Conservation (phyloP, 306 rosid genomes). For the Citrullus amarus region DNA sequence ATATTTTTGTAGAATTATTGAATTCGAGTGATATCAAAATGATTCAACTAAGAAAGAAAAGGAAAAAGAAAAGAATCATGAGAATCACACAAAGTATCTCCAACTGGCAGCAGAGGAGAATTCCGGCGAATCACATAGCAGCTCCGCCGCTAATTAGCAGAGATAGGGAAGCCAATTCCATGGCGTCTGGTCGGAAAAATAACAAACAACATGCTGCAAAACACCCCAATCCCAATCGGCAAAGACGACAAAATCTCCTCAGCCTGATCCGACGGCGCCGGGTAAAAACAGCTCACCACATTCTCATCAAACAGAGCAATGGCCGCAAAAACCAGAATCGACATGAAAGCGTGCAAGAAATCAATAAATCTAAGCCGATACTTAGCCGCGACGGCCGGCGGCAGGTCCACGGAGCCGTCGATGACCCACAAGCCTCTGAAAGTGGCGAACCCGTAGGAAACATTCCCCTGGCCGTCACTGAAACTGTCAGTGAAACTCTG, state of each 20-base stretch:
- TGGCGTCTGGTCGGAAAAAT: constrained; percentile 58
- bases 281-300: constrained; percentile 55
- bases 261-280: constrained; percentile 49
- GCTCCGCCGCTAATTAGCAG: constrained; percentile 20
- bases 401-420: constrained; percentile 36
- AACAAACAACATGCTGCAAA: constrained; percentile 55
- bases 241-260: constrained; percentile 36
- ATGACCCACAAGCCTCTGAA: constrained; percentile 52
- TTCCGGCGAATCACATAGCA: neutral
- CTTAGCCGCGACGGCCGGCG: constrained; percentile 22
- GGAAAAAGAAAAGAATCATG: neutral
- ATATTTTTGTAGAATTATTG: neutral
- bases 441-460: constrained; percentile 55
- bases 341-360: constrained; percentile 57
- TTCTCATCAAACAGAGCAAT: constrained; percentile 61
- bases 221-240: constrained; percentile 55
- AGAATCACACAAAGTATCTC: neutral
- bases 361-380: constrained; percentile 41
- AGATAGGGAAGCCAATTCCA: constrained; percentile 77
- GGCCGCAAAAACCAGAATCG: constrained; percentile 52
- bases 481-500: constrained; percentile 65
- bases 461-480: constrained; percentile 46
- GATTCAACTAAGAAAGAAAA: neutral
- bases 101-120: neutral
- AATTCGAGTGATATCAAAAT: neutral